These are phyloP conservation scores for Solanum tarijense DNA, from an alignment of 257 asterid genomes.

Conservation along the genomic window DNA sequence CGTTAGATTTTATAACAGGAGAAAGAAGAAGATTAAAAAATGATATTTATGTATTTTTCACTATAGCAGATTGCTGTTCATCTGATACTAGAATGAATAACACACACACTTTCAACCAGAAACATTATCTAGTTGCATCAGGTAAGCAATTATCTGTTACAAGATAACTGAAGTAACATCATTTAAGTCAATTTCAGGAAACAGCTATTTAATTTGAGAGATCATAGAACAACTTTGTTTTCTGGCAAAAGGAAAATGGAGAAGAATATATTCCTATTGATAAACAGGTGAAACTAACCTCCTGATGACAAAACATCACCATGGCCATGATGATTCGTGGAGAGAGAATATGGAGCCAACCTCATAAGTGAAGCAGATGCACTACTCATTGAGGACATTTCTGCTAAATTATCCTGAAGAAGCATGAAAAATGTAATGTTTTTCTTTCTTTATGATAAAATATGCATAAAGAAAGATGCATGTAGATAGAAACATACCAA, in stretches of 20 bases:
- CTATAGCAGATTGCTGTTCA: not conserved
- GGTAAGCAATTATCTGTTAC: not conserved
- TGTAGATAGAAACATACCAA: constrained; percentile 1
- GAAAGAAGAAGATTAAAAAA: not conserved
- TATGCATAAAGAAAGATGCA: not conserved
- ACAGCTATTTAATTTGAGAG: not conserved
- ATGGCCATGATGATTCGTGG: constrained; percentile 33
- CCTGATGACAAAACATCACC: constrained; percentile 35
- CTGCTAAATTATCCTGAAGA: constrained; percentile 47
- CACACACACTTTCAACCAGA: not conserved
- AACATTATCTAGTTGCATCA: not conserved
- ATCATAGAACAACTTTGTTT: not conserved
- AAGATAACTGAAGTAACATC: not conserved
- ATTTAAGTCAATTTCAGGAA: not conserved
- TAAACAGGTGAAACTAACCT: constrained; percentile 21
- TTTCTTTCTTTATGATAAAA: not conserved
- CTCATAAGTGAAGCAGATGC: constrained; percentile 43
- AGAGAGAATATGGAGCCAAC: constrained; percentile 40
- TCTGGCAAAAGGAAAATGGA: not conserved
- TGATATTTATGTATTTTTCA: not conserved
- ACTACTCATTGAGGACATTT: constrained; percentile 42
- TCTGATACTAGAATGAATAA: not conserved
- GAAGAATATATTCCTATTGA: not conserved
- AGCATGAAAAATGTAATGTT: constrained; percentile 11
- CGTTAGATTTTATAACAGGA: not conserved